Base-by-base conservation (phyloP, 257 asterid genomes). In the Rehmannia glutinosa region DNA sequence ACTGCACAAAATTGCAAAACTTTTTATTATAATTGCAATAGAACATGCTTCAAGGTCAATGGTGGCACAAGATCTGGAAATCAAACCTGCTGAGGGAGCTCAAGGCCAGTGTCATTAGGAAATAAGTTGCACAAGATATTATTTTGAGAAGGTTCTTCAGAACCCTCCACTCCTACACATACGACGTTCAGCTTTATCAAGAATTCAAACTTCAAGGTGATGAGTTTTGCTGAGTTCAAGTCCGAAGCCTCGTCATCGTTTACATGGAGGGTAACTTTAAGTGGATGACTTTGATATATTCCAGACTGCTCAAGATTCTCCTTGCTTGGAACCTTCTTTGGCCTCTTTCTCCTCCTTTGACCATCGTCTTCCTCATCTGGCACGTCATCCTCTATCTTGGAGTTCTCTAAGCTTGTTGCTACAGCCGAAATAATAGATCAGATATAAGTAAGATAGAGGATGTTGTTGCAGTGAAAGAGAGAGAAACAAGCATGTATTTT, bases 301-400 rank as follows among this genome's bases (percentile, higher is more conserved):
- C 96, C 93, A 35, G 91, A 81, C 70, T 90, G 96, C 67, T 93
- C 99, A 77, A 81, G 80, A 71, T 73, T 86, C 69, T 89, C 97
- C 84, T 83, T 88, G 90, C 83, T 78, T 57, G 84, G 95, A 54
- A 75, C 82, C 91, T 90, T 92, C 82, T 84, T 90, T 27, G 97
- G 92, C 47, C 99, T 84, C 69, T 93, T 93, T 78, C 96, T 93
- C 77, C 95, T 85, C 79, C 96, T 81, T 63, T 85, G 97, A 20
- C 97, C 97, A 72, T 94, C 97, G 76, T 88, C 95, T 73, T 88
- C 97, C 78, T 90, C 97, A 8, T 94, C 97, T 30, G 90, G 90
- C 33, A 62, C 78, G 28, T 91, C 96, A 60, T 88, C 99, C 36
- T 94, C 97, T 66, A 91, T 57, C 77, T 84, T 88, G 63, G 87